Conservation (phyloP, 2,329 filamentous ascomycete genomes). For the Stemphylium vesicarium region DNA sequence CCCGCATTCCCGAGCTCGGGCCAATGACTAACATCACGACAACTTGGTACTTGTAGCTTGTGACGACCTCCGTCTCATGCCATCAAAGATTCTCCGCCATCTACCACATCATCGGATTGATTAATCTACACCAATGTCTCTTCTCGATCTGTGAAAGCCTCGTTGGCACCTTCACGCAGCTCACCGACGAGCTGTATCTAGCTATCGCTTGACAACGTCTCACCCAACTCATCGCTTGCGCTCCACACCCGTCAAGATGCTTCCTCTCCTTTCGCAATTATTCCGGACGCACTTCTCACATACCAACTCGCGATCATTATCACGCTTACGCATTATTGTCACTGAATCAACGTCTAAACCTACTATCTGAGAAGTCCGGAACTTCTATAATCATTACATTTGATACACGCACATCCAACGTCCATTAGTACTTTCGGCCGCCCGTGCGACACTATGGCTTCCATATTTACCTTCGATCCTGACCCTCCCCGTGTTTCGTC, state of each 20-base stretch:
- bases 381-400: neutral
- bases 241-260: constrained; percentile 55
- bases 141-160: constrained; percentile 27
- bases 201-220: constrained; percentile 28
- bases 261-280: constrained; percentile 54
- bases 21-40: constrained; percentile 17
- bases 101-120: neutral
- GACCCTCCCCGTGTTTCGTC: constrained; percentile 87
- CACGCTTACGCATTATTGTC: constrained; percentile 13
- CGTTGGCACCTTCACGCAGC: constrained; percentile 30
- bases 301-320: constrained; percentile 58
- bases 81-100: constrained; percentile 1
- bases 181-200: constrained; percentile 27
- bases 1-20: constrained; percentile 15
- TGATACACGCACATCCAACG: neutral
- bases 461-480: constrained; percentile 93
- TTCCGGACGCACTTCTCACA: constrained; percentile 59
- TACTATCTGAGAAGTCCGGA: constrained; percentile 6
- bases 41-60: constrained; percentile 9
- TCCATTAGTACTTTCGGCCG: neutral
- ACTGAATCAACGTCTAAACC: constrained; percentile 15
- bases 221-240: constrained; percentile 25
- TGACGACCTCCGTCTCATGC: constrained; percentile 4
- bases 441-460: constrained; percentile 69
- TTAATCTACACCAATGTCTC: constrained; percentile 17